Evolutionary conservation across 257 asterid genomes (phyloP), one percentile per base, ranked within the genome.

Genomic region (Buddleja alternifolia): DNA sequence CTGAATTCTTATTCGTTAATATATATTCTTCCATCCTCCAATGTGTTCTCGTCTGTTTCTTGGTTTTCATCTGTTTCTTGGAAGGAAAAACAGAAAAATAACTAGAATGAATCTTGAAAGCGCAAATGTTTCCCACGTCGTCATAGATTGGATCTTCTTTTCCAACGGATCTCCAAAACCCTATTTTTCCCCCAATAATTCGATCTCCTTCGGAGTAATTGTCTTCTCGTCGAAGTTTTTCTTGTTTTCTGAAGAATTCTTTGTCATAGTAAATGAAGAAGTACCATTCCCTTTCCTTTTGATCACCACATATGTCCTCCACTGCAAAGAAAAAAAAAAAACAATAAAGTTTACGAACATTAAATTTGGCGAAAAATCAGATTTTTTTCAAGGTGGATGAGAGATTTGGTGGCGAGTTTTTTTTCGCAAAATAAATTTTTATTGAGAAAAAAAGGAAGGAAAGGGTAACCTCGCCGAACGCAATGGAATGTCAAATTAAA

Each of bases 21-120:
- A 72, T 53, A 3, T 78, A 82, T 19, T 73, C 66, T 23, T 57
- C 57, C 84, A 78, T 69, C 8, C 62, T 76, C 84, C 87, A 82
- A 44, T 46, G 36, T 8, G 80, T 76, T 57, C 15, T 70, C 62
- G 34, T 1, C 5, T 29, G 2, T 1, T 29, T 5, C 34, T n/a
- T n/a, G n/a, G n/a, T n/a, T 67, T 73, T 2, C 65, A 36, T 8
- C 58, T 42, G 8, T 10, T 16, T 8, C n/a, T n/a, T n/a, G n/a
- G n/a, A n/a, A n/a, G 3, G 2, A 11, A 56, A 23, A 6, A 73
- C 73, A 0, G 67, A 56, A 24, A 40, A 76, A 20, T 64, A 78
- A 6, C 46, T 36, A 2, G 61, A 69, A 45, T 50, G 51, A 54
- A 67, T 45, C 54, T 79, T 82, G 68, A 45, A 73, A 0, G 67